Evolutionary conservation across 805 yeast species (phyloP), one percentile per base, ranked within the genome.

Genomic region (Ogataea henricii): DNA sequence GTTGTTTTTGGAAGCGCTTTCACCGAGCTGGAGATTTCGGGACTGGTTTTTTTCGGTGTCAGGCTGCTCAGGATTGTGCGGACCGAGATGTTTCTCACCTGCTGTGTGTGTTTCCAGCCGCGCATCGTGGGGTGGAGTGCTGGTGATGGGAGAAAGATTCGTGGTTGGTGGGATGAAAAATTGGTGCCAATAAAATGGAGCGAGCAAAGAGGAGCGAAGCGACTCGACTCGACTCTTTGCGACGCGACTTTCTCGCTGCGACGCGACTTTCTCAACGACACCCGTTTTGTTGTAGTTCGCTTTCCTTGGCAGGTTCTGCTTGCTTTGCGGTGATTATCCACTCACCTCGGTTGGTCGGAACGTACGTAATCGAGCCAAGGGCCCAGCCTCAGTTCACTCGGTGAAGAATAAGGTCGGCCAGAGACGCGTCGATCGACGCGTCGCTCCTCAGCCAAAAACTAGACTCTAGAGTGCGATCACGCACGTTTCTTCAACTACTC

Each of bases 1-100:
- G 79, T 71, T 3, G 67, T 68, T n/a, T 54, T 57, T 1, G 77
- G 74, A 12, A 65, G 40, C 37, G 62, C 39, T 23, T 56, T 55
- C 18, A 58, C 34, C 2, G 67, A 62, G 36, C 52, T 44, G 10
- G 54, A 48, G n/a, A 52, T 43, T 39, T 47, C 45, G 36, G 40
- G 43, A 4, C 35, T 40, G 21, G 8, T 27, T 5, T 43, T 29
- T 37, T 40, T 38, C 36, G 41, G 41, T 13, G 44, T 39, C 32
- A 56, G 42, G 30, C 42, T 47, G 32, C 51, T 40, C 23, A 56
- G 33, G 16, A 56, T 47, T 43, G 60, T 47, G 34, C 56, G 51
- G 22, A 56, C 42, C 29, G 60, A 56, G 21, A 53, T 48, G 30
- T 41, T 38, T 41, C 60, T 41, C 25, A 30, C 22, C 30, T 41